Conservation (phyloP, 495 filamentous ascomycete species). For the Trypethelium eluteriae region DNA sequence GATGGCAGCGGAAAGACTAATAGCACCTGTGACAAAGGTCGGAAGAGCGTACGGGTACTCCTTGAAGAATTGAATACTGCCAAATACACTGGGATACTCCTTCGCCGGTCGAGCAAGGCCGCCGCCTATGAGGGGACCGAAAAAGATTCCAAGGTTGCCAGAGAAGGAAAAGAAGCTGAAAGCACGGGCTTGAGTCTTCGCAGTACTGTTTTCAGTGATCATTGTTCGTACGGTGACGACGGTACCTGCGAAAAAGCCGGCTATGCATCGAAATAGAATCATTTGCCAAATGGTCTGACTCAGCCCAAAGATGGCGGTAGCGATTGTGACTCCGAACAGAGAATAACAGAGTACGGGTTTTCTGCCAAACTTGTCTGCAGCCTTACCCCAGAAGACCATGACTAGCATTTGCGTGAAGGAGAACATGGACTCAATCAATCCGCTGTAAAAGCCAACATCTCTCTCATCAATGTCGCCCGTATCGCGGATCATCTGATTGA, state of each 20-base stretch:
- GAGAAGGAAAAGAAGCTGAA: conserved; percentile 67
- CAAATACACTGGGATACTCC: conserved; percentile 51
- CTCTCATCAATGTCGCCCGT: conserved; percentile 48
- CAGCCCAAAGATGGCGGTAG: conserved; percentile 55
- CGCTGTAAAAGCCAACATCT: conserved; percentile 65
- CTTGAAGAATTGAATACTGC: conserved; percentile 47
- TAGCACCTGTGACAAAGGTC: conserved; percentile 44
- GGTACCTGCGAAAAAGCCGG: conserved; percentile 61
- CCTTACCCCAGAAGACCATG: conserved; percentile 55
- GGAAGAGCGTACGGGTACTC: conserved; percentile 59
- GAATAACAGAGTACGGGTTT: conserved; percentile 61
- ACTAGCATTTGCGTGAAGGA: conserved; percentile 58
- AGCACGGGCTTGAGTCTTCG: conserved; percentile 56
- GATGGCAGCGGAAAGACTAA: conserved; percentile 46
- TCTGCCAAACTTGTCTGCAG: conserved; percentile 57
- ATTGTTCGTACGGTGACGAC: conserved; percentile 60
- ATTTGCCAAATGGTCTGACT: conserved; percentile 56
- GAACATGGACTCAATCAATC: conserved; percentile 65
- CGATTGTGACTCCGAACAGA: conserved; percentile 49
- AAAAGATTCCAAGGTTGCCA: conserved; percentile 60
- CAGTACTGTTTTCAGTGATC: conserved; percentile 60
- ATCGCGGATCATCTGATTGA: conserved; percentile 60
- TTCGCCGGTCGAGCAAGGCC: conserved; percentile 52
- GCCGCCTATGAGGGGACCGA: conserved; percentile 58
- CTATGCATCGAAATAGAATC: conserved; percentile 56